phyloP scores from a whole-genome alignment of 768 basidiomycete species.

The Kwoniella dendrophila region DNA sequence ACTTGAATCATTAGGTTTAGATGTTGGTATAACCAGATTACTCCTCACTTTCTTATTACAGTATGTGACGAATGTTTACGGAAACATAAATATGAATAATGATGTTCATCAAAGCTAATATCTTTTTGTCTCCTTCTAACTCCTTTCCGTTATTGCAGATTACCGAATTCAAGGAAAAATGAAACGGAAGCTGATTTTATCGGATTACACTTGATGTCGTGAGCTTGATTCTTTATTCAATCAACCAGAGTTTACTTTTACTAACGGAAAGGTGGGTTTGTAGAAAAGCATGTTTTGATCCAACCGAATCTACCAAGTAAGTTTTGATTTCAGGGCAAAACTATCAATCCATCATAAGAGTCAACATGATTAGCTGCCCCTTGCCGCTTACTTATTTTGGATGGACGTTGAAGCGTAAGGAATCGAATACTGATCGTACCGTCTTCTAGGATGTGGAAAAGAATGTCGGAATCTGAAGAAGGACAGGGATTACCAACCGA shows the following conservation, averaged over 20 bases:
- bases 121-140: background rate
- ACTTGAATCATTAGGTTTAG: conserved; percentile 62
- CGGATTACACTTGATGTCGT: conserved; percentile 75
- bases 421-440: background rate
- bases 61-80: conserved; percentile 30
- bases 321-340: conserved; percentile 1
- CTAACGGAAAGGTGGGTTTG: background rate
- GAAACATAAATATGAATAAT: conserved; percentile 5
- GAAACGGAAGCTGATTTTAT: conserved; percentile 90
- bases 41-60: conserved; percentile 63
- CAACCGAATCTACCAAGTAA: conserved; percentile 71
- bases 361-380: background rate
- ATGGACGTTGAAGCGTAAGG: background rate
- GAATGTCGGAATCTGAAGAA: conserved; percentile 66
- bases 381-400: background rate
- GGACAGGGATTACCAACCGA: conserved; percentile 56
- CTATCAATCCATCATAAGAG: background rate
- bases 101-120: conserved; percentile 4
- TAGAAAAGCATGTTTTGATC: conserved; percentile 78
- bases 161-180: conserved; percentile 79
- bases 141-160: too few species aligned
- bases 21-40: conserved; percentile 62
- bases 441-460: conserved; percentile 67
- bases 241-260: background rate
- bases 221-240: conserved; percentile 17